phyloP scores from a whole-genome alignment of 176 grass and related monocot genomes.

The Aegilops bicornis region DNA sequence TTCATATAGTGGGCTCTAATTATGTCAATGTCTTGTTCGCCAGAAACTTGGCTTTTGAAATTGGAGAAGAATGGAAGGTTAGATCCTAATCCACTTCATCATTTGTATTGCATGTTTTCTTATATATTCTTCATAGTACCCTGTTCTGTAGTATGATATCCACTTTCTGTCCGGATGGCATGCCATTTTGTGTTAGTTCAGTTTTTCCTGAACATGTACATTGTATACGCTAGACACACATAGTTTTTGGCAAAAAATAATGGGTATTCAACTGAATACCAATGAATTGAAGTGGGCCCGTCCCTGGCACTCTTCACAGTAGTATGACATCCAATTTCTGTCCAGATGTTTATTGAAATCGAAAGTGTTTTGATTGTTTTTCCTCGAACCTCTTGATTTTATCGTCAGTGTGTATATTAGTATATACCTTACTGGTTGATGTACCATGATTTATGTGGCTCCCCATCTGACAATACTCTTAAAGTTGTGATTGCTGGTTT shows the following conservation, averaged over 20 bases:
- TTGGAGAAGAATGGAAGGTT: conserved; percentile 74
- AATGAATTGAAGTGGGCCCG: too few species aligned
- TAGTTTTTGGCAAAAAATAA: too few species aligned
- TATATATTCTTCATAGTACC: not conserved
- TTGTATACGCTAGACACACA: too few species aligned
- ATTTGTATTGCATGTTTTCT: not conserved
- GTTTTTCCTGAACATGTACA: too few species aligned
- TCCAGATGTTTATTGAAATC: too few species aligned
- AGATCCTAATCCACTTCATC: not conserved
- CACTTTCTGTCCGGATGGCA: conserved; percentile 16
- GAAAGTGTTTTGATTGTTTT: too few species aligned
- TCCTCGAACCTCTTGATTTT: too few species aligned
- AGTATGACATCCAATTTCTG: not conserved
- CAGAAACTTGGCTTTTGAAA: conserved; percentile 83
- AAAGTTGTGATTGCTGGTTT: not conserved
- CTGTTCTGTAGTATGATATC: not conserved
- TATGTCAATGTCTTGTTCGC: not conserved
- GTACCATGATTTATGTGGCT: too few species aligned
- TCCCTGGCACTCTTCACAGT: not conserved
- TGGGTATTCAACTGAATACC: not conserved
- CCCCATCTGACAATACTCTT: too few species aligned
- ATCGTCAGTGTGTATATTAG: too few species aligned
- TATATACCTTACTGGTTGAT: too few species aligned
- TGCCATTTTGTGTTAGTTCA: not conserved
- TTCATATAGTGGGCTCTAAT: conserved; percentile 35